Conservation (phyloP, 352 stramenopile species). For the Globisporangium viniferum region DNA sequence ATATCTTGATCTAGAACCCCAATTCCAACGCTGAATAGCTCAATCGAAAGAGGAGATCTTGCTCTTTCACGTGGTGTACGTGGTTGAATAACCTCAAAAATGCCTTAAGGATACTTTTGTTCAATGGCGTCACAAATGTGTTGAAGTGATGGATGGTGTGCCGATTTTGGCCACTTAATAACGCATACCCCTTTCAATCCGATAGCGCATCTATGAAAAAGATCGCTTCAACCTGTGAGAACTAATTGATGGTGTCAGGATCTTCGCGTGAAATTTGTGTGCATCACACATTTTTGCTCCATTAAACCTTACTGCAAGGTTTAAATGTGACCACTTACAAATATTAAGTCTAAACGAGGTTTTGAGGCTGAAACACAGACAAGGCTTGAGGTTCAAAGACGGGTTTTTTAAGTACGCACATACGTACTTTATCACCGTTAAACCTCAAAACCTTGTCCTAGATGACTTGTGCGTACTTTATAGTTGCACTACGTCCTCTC, state of each 20-base stretch:
- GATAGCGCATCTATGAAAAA: not conserved
- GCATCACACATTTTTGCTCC: constrained; percentile 9
- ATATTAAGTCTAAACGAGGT: not conserved
- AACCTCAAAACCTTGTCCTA: no score
- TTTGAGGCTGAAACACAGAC: not conserved
- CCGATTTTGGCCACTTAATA: not conserved
- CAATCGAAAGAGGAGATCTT: no score
- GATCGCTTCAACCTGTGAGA: constrained; percentile 3
- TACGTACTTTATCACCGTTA: no score
- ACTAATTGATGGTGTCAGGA: not conserved
- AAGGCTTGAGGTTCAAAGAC: constrained; percentile 15
- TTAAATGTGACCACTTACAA: not conserved
- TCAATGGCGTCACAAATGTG: no score
- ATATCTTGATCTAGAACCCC: no score
- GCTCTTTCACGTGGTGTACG: no score
- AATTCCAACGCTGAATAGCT: no score
- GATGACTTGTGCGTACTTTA: no score
- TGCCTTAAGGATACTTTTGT: no score
- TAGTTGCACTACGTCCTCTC: no score
- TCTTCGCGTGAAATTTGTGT: not conserved
- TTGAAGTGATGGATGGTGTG: not conserved
- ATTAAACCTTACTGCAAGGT: not conserved
- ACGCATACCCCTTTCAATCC: not conserved
- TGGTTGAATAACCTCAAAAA: no score
- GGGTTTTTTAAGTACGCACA: no score